Percentiles rank a stretch among this genome's conserved stretches.
Conservation (phyloP, 495 filamentous ascomycete species). For the Xylaria telfairii region DNA sequence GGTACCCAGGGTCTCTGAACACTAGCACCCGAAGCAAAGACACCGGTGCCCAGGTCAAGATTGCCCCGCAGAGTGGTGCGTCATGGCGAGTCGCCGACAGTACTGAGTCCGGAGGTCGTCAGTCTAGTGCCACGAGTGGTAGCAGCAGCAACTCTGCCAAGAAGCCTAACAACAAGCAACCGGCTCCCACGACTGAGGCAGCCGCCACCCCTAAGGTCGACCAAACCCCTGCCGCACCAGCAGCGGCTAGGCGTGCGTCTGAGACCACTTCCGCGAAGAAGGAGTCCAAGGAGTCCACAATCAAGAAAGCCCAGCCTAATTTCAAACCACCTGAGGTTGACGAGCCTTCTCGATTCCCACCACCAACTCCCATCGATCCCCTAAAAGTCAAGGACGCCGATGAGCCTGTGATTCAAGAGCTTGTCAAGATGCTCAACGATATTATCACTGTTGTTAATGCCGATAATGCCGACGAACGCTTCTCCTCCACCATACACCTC, state of each 20-base stretch:
- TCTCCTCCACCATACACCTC: constrained; percentile 73
- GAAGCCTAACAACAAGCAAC: constrained; percentile 42
- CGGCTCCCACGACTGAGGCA: constrained; percentile 37
- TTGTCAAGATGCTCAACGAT: constrained; percentile 95
- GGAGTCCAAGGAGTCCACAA: constrained; percentile 21
- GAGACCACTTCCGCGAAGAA: constrained; percentile 26
- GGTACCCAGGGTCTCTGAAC: constrained; percentile 77
- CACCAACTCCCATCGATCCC: constrained; percentile 73
- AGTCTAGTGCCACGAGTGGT: constrained; percentile 49
- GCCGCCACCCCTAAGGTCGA: constrained; percentile 24
- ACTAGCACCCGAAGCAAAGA: constrained; percentile 58
- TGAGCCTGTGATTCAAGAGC: constrained; percentile 87
- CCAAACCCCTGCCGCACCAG: constrained; percentile 30
- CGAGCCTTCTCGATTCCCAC: constrained; percentile 63
- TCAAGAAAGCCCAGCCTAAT: constrained; percentile 25
- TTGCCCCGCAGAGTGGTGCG: constrained; percentile 84
- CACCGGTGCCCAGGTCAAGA: constrained; percentile 74
- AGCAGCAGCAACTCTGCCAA: constrained; percentile 39
- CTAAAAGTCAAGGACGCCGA: constrained; percentile 73
- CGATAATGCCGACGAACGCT: constrained; percentile 74
- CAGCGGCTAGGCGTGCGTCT: constrained; percentile 28
- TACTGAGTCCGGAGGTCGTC: constrained; percentile 45
- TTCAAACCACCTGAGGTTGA: constrained; percentile 62
- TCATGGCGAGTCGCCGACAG: constrained; percentile 76
- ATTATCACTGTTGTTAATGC: constrained; percentile 91